Conservation (phyloP, 139 green algal species). For the Chlorella sp. region DNA sequence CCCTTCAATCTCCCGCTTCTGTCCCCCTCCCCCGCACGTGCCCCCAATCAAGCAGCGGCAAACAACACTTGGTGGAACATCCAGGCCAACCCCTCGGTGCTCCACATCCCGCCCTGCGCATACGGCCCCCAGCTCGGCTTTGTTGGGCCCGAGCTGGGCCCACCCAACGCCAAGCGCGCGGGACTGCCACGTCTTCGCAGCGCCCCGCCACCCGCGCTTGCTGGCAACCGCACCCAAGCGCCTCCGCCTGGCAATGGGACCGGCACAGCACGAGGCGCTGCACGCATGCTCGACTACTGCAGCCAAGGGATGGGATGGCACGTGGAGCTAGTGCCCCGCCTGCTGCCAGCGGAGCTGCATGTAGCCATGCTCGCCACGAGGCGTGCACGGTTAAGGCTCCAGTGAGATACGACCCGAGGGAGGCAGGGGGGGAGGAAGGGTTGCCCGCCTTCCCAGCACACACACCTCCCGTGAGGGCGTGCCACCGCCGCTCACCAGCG, state of each 20-base stretch:
- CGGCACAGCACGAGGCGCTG: no score
- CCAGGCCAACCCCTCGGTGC: no score
- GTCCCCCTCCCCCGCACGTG: no score
- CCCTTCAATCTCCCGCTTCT: neutral
- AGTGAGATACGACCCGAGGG: neutral
- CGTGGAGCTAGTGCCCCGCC: neutral
- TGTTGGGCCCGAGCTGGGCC: neutral
- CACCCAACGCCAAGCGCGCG: neutral
- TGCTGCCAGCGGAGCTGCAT: neutral
- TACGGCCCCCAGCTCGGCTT: neutral
- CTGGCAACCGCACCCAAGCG: neutral
- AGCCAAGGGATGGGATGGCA: neutral
- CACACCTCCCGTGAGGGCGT: no score
- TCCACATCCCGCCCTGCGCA: neutral
- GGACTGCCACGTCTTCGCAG: neutral
- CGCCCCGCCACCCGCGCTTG: neutral
- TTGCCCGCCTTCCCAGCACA: no score
- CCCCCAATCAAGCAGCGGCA: neutral
- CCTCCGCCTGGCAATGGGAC: neutral
- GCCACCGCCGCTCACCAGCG: no score
- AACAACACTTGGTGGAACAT: conserved; percentile 31
- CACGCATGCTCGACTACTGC: neutral
- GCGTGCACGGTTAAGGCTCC: neutral
- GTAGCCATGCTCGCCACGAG: neutral
- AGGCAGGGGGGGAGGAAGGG: no score